Conservation (phyloP, 2,329 filamentous ascomycete species). For the Aquanectria penicillioides region DNA sequence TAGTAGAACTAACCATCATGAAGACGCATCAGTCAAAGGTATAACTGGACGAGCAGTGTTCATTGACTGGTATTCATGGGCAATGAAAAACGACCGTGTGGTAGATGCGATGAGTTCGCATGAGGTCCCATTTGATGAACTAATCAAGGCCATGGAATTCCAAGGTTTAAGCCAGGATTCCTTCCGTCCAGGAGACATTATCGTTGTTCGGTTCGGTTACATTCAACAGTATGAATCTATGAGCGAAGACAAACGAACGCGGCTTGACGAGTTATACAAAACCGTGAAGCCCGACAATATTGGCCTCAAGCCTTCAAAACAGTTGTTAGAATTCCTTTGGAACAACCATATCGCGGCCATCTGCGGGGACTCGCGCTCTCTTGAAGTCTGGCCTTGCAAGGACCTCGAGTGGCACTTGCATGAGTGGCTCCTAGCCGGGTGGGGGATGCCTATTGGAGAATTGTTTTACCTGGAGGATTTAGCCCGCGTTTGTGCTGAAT, state of each 20-base stretch:
- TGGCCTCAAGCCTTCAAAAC: slow-evolving; percentile 50
- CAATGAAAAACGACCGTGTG: slow-evolving; percentile 3
- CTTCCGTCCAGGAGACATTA: slow-evolving; percentile 27
- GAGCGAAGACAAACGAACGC: slow-evolving; percentile 18
- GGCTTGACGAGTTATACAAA: slow-evolving; percentile 27
- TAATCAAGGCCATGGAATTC: slow-evolving; percentile 19
- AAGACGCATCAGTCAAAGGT: slow-evolving; percentile 26
- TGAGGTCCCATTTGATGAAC: slow-evolving; percentile 28
- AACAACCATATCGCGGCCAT: slow-evolving; percentile 53
- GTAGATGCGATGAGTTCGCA: slow-evolving; percentile 31
- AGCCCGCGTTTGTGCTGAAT: slow-evolving; percentile 59
- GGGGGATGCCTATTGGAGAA: slow-evolving; percentile 56
- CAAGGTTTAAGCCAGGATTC: slow-evolving; percentile 21
- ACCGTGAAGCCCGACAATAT: slow-evolving; percentile 32
- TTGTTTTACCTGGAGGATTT: slow-evolving; percentile 46
- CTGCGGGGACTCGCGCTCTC: slow-evolving; percentile 50
- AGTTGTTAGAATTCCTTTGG: slow-evolving; percentile 54
- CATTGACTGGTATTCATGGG: slow-evolving; percentile 34
- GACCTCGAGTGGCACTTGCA: slow-evolving; percentile 39
- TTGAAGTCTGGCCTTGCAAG: slow-evolving; percentile 47
- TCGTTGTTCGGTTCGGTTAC: slow-evolving; percentile 35
- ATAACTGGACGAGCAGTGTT: slow-evolving; percentile 29
- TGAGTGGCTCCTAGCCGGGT: slow-evolving; percentile 58
- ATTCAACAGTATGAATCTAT: slow-evolving; percentile 32
- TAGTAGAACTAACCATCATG: too few species aligned